phyloP scores from a whole-genome alignment of 495 filamentous ascomycete species.

The Ascodesmis nigricans region DNA sequence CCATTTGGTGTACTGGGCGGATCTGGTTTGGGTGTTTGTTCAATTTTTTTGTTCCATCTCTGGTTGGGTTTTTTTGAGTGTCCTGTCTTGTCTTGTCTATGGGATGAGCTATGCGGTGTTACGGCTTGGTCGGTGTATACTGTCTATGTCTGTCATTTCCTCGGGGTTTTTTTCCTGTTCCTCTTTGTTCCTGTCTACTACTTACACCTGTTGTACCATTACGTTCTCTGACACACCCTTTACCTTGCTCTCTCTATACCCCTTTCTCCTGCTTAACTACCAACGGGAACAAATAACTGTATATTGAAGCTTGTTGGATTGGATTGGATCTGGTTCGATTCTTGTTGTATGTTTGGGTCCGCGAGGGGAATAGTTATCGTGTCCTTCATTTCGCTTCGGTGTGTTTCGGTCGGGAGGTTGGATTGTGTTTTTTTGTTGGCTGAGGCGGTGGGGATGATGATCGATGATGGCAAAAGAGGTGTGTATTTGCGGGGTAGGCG shows the following conservation, averaged over 20 bases:
- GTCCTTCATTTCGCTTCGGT: conserved; percentile 1
- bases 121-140: too few species aligned
- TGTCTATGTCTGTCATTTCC: too few species aligned
- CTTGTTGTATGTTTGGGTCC: conserved; percentile 3
- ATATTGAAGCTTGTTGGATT: conserved; percentile 9
- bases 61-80: conserved; percentile 11
- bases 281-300: conserved; percentile 1
- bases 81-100: conserved; percentile 7
- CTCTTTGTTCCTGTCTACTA: conserved; percentile 4
- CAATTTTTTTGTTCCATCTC: too few species aligned
- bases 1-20: conserved; percentile 12
- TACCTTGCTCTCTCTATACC: conserved; percentile 10
- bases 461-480: conserved; percentile 8
- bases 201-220: too few species aligned
- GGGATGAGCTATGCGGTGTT: conserved; percentile 6
- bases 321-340: conserved; percentile 6
- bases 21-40: conserved; percentile 14
- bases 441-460: conserved; percentile 1
- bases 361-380: conserved; percentile 6
- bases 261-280: background rate
- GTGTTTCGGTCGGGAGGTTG: background rate
- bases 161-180: background rate
- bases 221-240: too few species aligned
- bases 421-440: conserved; percentile 5
- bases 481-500: too few species aligned